Evolutionary conservation across 2,329 filamentous ascomycete genomes (phyloP).

Genomic region (Dactylella cylindrospora): DNA sequence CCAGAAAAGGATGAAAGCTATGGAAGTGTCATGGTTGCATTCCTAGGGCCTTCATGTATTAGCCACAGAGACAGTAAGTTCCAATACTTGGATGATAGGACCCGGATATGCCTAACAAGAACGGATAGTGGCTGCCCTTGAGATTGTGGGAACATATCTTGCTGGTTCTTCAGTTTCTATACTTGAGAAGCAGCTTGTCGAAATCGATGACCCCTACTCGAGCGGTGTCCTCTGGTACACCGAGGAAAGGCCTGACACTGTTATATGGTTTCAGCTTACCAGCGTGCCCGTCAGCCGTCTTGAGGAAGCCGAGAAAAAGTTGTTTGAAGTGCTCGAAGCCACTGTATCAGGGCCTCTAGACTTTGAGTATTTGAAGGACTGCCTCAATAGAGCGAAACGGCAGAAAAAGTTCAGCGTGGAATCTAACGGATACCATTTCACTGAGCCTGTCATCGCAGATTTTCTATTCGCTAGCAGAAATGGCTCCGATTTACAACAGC

Average conservation of each 20-base stretch:
- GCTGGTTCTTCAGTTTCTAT: slow-evolving; percentile 91
- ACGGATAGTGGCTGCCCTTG: slow-evolving; percentile 64
- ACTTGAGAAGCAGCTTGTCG: slow-evolving; percentile 86
- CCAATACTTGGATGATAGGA: slow-evolving; percentile 48
- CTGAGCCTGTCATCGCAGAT: slow-evolving; percentile 82
- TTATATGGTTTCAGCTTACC: slow-evolving; percentile 82
- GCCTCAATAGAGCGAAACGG: slow-evolving; percentile 75
- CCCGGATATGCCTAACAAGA: neutral
- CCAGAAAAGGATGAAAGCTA: slow-evolving; percentile 94
- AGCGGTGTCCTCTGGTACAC: slow-evolving; percentile 79
- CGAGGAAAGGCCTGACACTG: slow-evolving; percentile 75
- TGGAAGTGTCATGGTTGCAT: slow-evolving; percentile 81
- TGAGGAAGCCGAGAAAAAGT: slow-evolving; percentile 76
- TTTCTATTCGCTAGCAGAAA: slow-evolving; percentile 87
- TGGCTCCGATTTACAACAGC: slow-evolving; percentile 60
- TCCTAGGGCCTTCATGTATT: slow-evolving; percentile 80
- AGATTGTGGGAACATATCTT: slow-evolving; percentile 79
- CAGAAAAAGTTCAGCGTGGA: slow-evolving; percentile 84
- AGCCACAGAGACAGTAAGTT: slow-evolving; percentile 63
- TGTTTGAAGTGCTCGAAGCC: slow-evolving; percentile 80
- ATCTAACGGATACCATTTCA: slow-evolving; percentile 75
- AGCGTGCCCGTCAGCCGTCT: slow-evolving; percentile 86
- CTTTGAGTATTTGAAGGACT: slow-evolving; percentile 86
- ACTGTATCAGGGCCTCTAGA: slow-evolving; percentile 79
- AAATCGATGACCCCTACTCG: slow-evolving; percentile 79